phyloP scores from a whole-genome alignment of 441 rosid genomes.

The Eruca vesicaria region DNA sequence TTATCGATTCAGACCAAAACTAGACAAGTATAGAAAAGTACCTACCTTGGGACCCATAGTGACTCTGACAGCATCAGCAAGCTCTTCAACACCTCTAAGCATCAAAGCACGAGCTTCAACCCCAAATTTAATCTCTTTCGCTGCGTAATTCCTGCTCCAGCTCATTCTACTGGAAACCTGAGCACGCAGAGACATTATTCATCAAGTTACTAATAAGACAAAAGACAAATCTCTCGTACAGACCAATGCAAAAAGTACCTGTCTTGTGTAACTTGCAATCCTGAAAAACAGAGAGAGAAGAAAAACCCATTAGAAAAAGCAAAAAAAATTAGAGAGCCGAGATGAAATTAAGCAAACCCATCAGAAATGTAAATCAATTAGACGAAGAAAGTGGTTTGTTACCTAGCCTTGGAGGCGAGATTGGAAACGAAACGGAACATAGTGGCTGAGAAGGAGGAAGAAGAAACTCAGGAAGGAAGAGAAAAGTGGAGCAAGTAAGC shows the following conservation, averaged over 20 bases:
- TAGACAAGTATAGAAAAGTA: not conserved
- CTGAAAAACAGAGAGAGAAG: slow-evolving; percentile 30
- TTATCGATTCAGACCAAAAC: not conserved
- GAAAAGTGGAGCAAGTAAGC: no score
- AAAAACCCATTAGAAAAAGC: not conserved
- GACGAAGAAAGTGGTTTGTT: not conserved
- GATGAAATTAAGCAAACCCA: not conserved
- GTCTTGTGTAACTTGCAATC: slow-evolving; percentile 51
- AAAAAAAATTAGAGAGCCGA: not conserved
- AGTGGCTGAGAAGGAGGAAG: not conserved
- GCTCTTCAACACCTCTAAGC: slow-evolving; percentile 91
- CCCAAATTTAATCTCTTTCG: slow-evolving; percentile 60
- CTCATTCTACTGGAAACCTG: slow-evolving; percentile 54
- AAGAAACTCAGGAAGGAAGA: not conserved
- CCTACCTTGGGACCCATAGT: slow-evolving; percentile 95
- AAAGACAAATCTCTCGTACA: not conserved
- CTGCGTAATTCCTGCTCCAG: slow-evolving; percentile 59
- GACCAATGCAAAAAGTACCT: slow-evolving; percentile 38
- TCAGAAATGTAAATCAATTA: not conserved
- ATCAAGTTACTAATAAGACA: not conserved
- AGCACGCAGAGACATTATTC: not conserved
- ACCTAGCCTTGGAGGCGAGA: slow-evolving; percentile 76
- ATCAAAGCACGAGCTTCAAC: slow-evolving; percentile 85
- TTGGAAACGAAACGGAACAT: slow-evolving; percentile 70
- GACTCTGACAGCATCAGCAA: slow-evolving; percentile 80